Conservation (phyloP, 495 filamentous ascomycete species). For the Xylaria intraflava region DNA sequence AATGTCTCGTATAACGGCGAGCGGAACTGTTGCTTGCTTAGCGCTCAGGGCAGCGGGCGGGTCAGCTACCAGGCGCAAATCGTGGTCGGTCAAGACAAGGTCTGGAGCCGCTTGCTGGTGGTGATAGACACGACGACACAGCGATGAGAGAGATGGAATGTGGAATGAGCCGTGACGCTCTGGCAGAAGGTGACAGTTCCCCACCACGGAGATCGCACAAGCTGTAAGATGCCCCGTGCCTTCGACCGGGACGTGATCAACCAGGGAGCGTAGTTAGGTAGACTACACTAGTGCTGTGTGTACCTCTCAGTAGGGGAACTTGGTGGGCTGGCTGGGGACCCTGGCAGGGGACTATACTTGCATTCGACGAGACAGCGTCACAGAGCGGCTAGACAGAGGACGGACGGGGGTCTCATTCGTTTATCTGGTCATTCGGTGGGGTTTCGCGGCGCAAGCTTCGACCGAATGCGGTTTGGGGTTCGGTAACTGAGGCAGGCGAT, state of each 20-base stretch:
- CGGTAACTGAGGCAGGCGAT: slow-evolving; percentile 5
- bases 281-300: not conserved
- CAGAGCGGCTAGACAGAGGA: slow-evolving; percentile 38
- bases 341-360: slow-evolving; percentile 28
- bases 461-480: slow-evolving; percentile 20
- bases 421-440: slow-evolving; percentile 22
- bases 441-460: slow-evolving; percentile 17
- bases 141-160: slow-evolving; percentile 22
- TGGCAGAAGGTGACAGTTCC: slow-evolving; percentile 32
- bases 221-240: slow-evolving; percentile 33
- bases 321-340: slow-evolving; percentile 3
- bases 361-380: slow-evolving; percentile 36
- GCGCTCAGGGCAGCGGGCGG: slow-evolving; percentile 27
- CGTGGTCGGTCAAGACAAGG: slow-evolving; percentile 25
- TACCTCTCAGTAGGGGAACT: not conserved
- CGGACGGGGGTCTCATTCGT: slow-evolving; percentile 40
- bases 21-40: slow-evolving; percentile 23
- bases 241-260: slow-evolving; percentile 31
- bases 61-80: slow-evolving; percentile 25
- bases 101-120: slow-evolving; percentile 24
- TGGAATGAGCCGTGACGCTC: slow-evolving; percentile 30
- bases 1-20: slow-evolving; percentile 43
- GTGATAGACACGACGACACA: slow-evolving; percentile 28
- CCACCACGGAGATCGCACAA: slow-evolving; percentile 35
- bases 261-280: slow-evolving; percentile 11